Base-by-base conservation (phyloP, 1,284 basidiomycete species). In the Dichomitus squalens region DNA sequence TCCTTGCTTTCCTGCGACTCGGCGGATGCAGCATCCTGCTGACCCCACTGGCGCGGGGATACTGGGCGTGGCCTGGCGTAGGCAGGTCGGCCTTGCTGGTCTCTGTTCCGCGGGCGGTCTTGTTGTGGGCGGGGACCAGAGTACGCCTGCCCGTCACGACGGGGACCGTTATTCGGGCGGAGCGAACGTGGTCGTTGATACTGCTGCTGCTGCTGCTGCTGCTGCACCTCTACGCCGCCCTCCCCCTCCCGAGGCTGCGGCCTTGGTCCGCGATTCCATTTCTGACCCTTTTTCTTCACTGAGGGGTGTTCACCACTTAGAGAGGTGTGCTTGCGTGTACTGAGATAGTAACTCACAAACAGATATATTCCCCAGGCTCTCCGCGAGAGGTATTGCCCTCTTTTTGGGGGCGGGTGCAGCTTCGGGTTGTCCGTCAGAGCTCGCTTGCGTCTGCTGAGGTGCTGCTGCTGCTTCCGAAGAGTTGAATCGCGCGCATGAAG, bases 301-400 rank as follows among this genome's bases (percentile, higher is more conserved):
- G 23, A 16, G n/a, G 16, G 12, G 12, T 43, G 14, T n/a, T n/a
- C n/a, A n/a, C n/a, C n/a, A n/a, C n/a, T n/a, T n/a, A n/a, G n/a
- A n/a, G n/a, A n/a, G n/a, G n/a, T 4, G 5, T 7, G 12, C 14
- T 25, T 16, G 20, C 25, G 14, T 3, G 1, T 4, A 31, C 8
- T n/a, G 8, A 16, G 25, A 31, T 9, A 31, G 0, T n/a, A 1
- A 57, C 65, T 16, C 46, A 77, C 77, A 68, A 58, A 78, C 77
- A 33, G 51, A 36, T 53, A 79, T 70, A 48, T 71, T 68, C 12
- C 71, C 74, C 63, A 73, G 72, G 52, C 55, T 65, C 43, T 59
- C 67, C n/a, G 69, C 69, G 52, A 70, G 65, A 4, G 70, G 68
- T 21, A 66, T 55, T 2, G 60, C 55, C 14, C 66, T 63, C 53